Base-by-base conservation (phyloP, 1,284 basidiomycete genomes). In the Thelephora terrestris region DNA sequence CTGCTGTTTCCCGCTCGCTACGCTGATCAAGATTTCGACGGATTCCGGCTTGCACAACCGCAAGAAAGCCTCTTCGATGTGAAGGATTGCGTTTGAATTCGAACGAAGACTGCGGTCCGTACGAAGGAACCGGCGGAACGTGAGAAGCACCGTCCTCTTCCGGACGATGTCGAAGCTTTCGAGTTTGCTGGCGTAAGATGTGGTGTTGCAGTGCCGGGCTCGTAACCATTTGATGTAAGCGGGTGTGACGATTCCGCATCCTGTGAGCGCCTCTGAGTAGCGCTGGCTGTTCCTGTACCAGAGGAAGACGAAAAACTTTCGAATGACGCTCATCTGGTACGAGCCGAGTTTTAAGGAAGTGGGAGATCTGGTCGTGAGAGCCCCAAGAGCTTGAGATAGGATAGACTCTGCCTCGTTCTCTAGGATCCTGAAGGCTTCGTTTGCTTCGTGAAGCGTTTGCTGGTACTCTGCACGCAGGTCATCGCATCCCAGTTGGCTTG, bases 211-310 rank as follows among this genome's bases (percentile, higher is more conserved):
- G 53, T 56, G 50, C 44, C 59, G 45, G 32, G 48, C 7, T 40
- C 45, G 17, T 32, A 37, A 7, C 43, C n/a, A 21, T 34, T 48
- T 47, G 35, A 49, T n/a, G 32, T 38, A 34, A 32, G 29, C 6
- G 29, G 7, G 29, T 36, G 34, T 18, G 21, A 40, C 43, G 32
- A 17, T 29, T 21, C 1, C 55, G 46, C 46, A 47, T 52, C 29
- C 45, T 1, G 43, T 50, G 21, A 64, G 55, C 1, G 67, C 68
- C 34, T 67, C 57, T 12, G 57, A 55, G 53, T 76, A 79, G 18
- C 63, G 64, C 7, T 63, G 57, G 54, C 74, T 70, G 50, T 79
- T 79, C 14, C 78, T 66, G 52, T 76, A 79, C 21, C 76, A 69
- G 2, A 79, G 60, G 50, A 79, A 78, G 7, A 70, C 62, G 43